These are phyloP conservation scores for Kodamaea arcana DNA, from an alignment of 1,139 yeast genomes.

Conservation along the genomic window DNA sequence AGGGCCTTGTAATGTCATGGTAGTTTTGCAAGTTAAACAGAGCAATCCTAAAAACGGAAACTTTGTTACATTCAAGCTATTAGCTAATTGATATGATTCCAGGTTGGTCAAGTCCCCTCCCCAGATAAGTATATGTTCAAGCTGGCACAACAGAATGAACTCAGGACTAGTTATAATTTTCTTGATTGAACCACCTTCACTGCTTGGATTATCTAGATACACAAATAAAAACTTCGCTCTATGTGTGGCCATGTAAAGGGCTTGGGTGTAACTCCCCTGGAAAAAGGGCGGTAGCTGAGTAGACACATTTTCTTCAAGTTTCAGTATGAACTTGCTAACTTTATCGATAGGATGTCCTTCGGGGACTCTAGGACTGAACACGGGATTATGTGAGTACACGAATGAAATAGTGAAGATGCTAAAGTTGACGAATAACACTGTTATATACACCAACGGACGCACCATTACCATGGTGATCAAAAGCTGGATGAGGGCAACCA, in stretches of 20 bases:
- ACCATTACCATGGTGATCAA: constrained; percentile 20
- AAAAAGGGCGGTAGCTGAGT: constrained; percentile 44
- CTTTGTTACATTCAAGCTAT: constrained; percentile 65
- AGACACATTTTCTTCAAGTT: constrained; percentile 31
- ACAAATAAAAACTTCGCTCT: constrained; percentile 69
- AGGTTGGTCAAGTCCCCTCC: constrained; percentile 80
- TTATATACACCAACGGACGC: constrained; percentile 26
- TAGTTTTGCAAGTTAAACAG: constrained; percentile 51
- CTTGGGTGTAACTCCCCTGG: constrained; percentile 76
- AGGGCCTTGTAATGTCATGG: constrained; percentile 60
- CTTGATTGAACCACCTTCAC: constrained; percentile 43
- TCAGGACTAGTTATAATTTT: constrained; percentile 51
- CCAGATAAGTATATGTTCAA: constrained; percentile 61
- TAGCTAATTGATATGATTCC: constrained; percentile 83
- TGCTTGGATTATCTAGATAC: constrained; percentile 69
- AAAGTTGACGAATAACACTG: background rate
- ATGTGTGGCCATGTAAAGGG: constrained; percentile 61
- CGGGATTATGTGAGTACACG: constrained; percentile 1
- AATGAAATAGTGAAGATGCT: background rate
- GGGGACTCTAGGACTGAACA: background rate
- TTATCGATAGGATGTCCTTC: constrained; percentile 31
- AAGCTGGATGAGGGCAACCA: background rate
- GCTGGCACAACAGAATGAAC: constrained; percentile 42
- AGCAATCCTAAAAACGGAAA: constrained; percentile 78
- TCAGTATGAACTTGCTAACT: constrained; percentile 31